These are phyloP conservation scores for Lagerstroemia speciosa DNA, from an alignment of 345 rosid genomes.

Conservation along the genomic window DNA sequence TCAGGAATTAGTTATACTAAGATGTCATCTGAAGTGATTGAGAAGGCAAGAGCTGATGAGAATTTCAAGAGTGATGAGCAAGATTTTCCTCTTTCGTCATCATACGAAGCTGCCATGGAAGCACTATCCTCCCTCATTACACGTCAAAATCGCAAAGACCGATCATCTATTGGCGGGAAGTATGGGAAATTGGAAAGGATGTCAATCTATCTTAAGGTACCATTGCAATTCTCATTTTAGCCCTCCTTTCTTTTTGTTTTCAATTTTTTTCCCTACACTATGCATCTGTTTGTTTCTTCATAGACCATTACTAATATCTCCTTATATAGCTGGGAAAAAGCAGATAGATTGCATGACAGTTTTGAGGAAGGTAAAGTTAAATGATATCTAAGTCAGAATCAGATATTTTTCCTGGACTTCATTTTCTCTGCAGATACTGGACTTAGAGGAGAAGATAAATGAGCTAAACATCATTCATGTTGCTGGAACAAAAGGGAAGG, in stretches of 20 bases:
- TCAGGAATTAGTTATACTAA: constrained; percentile 36
- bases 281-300: too few species aligned
- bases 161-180: constrained; percentile 25
- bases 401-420: not conserved
- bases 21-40: constrained; percentile 29
- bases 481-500: constrained; percentile 96
- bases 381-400: too few species aligned
- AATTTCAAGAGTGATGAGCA: constrained; percentile 23
- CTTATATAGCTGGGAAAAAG: too few species aligned
- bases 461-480: constrained; percentile 73
- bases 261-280: not conserved
- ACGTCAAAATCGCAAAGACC: constrained; percentile 50
- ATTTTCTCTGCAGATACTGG: constrained; percentile 46
- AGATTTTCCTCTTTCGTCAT: constrained; percentile 34
- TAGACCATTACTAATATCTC: too few species aligned
- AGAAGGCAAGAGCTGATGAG: constrained; percentile 21
- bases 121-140: constrained; percentile 78
- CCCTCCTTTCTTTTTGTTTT: not conserved
- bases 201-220: constrained; percentile 63
- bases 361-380: not conserved
- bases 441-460: constrained; percentile 47
- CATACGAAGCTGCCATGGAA: constrained; percentile 74
- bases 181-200: constrained; percentile 63
- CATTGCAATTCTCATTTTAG: not conserved
- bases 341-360: not conserved